phyloP scores from a whole-genome alignment of 2,329 filamentous ascomycete species.

The Fusarium mexicanum region DNA sequence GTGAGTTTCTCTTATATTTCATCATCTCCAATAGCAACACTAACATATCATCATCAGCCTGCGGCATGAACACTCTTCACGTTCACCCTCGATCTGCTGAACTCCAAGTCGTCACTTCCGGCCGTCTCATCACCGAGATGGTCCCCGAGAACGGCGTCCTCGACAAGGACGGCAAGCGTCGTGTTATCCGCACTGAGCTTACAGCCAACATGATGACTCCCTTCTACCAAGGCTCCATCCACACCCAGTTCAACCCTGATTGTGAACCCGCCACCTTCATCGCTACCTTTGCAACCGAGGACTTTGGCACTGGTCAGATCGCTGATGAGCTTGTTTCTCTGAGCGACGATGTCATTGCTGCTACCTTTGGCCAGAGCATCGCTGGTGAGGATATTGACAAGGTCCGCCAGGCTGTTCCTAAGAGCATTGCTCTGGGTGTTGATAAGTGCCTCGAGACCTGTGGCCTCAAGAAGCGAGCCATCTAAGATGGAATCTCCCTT shows the following conservation, averaged over 20 bases:
- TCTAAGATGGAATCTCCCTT: constrained; percentile 10
- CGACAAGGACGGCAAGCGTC: constrained; percentile 47
- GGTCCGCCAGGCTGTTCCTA: constrained; percentile 54
- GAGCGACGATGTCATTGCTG: constrained; percentile 55
- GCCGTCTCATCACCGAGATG: constrained; percentile 61
- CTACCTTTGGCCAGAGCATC: constrained; percentile 57
- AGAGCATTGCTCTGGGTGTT: constrained; percentile 61
- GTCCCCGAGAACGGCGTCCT: constrained; percentile 62
- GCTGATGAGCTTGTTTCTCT: constrained; percentile 62
- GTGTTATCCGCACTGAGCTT: constrained; percentile 56
- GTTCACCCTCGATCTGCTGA: constrained; percentile 64
- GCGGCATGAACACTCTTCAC: constrained; percentile 67
- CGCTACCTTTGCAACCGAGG: constrained; percentile 60
- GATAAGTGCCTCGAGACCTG: constrained; percentile 58
- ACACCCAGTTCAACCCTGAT: constrained; percentile 66
- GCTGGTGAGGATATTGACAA: constrained; percentile 57
- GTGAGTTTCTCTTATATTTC: constrained; percentile 30
- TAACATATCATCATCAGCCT: constrained; percentile 48
- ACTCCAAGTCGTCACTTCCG: constrained; percentile 61
- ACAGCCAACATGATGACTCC: constrained; percentile 59
- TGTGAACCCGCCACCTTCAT: constrained; percentile 62
- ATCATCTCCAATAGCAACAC: background rate
- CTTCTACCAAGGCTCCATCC: constrained; percentile 64
- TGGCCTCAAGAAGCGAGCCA: constrained; percentile 52
- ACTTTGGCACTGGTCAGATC: constrained; percentile 62